These are phyloP conservation scores for Cerioporus squamosus DNA, from an alignment of 1,284 basidiomycete species.

Conservation along the genomic window DNA sequence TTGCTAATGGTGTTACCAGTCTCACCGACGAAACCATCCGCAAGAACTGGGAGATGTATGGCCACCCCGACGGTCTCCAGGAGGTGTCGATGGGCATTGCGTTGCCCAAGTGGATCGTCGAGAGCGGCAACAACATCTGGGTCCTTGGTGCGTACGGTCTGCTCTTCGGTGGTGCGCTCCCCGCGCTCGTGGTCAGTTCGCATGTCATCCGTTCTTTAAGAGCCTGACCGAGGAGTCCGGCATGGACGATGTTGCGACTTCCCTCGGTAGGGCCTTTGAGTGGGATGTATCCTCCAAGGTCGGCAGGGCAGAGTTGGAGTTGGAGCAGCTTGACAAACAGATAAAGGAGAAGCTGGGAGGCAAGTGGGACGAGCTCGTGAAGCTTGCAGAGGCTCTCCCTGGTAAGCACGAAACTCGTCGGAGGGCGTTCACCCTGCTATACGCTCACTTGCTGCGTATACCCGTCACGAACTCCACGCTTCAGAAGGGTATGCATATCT, in stretches of 20 bases:
- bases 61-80: constrained; percentile 96
- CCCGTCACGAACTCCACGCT: constrained; percentile 61
- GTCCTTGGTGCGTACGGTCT: constrained; percentile 90
- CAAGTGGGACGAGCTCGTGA: constrained; percentile 55
- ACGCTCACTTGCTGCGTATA: constrained; percentile 86
- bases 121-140: constrained; percentile 90
- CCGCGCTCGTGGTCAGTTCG: constrained; percentile 76
- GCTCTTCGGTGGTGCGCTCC: constrained; percentile 86
- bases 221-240: constrained; percentile 80
- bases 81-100: constrained; percentile 97
- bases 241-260: constrained; percentile 75
- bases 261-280: constrained; percentile 77
- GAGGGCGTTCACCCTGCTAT: constrained; percentile 77
- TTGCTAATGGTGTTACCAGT: constrained; percentile 40
- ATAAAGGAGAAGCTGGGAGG: constrained; percentile 54
- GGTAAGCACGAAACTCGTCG: constrained; percentile 39
- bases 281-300: constrained; percentile 46
- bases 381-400: constrained; percentile 43
- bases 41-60: constrained; percentile 90
- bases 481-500: constrained; percentile 56
- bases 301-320: constrained; percentile 41
- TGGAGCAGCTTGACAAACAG: constrained; percentile 62
- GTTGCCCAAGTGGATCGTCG: constrained; percentile 93
- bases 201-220: constrained; percentile 76
- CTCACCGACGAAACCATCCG: constrained; percentile 94